These are phyloP conservation scores for Neurospora sp. DNA, from an alignment of 495 filamentous ascomycete genomes.

Conservation along the genomic window DNA sequence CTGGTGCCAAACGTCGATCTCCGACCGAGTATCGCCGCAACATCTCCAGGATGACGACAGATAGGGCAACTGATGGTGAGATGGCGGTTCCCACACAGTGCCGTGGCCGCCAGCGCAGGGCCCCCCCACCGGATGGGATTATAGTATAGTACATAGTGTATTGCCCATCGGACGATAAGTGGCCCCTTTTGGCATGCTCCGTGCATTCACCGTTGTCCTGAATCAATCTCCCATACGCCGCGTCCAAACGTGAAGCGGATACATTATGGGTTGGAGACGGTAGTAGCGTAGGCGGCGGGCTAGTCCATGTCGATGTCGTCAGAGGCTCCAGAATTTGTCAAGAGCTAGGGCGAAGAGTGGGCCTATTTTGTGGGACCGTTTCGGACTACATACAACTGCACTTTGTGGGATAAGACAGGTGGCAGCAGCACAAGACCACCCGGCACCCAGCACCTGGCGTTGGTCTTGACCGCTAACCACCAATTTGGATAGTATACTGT, in stretches of 20 bases:
- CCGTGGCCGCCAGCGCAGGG: neutral
- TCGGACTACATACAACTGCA: neutral
- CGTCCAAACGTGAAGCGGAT: neutral
- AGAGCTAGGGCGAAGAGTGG: neutral
- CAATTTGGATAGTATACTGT: neutral
- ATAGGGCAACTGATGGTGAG: neutral
- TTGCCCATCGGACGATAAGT: neutral
- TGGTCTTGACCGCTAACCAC: neutral
- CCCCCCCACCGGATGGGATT: neutral
- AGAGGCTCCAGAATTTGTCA: neutral
- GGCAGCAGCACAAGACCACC: neutral
- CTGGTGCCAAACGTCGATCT: neutral
- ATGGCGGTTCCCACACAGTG: neutral
- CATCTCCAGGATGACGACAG: neutral
- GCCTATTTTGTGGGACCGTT: neutral
- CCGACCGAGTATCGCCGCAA: neutral
- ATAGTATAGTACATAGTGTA: too few relatives aligned
- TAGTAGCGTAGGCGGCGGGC: neutral
- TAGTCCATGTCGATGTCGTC: constrained; percentile 22
- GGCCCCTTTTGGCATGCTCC: neutral
- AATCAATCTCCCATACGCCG: neutral
- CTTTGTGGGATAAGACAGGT: neutral
- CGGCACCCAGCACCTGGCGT: neutral
- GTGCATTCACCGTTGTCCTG: neutral
- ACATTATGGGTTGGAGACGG: neutral